Percentiles rank a stretch among this genome's conserved stretches.
phyloP scores from a whole-genome alignment of 176 grass and related monocot genomes.

The Tillandsia fasciculata region DNA sequence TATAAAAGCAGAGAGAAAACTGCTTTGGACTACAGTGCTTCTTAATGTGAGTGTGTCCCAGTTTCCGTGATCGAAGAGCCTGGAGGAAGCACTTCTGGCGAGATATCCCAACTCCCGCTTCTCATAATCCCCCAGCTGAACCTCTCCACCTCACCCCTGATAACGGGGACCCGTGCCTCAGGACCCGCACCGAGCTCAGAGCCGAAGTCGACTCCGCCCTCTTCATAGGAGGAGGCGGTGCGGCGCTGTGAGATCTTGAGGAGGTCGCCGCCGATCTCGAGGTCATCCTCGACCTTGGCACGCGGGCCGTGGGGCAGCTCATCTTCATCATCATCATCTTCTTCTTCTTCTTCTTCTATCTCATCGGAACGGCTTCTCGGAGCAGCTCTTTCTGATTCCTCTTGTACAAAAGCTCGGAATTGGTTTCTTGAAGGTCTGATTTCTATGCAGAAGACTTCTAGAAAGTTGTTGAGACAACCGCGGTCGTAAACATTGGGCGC shows the following conservation, averaged over 20 bases:
- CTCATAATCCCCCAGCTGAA: slow-evolving; percentile 13
- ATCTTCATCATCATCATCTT: not conserved
- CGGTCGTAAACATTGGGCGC: slow-evolving; percentile 54
- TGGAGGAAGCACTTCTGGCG: slow-evolving; percentile 18
- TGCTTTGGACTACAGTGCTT: not conserved
- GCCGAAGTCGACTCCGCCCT: slow-evolving; percentile 30
- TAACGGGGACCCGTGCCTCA: slow-evolving; percentile 33
- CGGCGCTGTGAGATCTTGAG: slow-evolving; percentile 33
- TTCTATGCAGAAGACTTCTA: slow-evolving; percentile 49
- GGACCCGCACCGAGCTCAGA: slow-evolving; percentile 15
- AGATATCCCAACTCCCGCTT: slow-evolving; percentile 26
- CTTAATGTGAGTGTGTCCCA: slow-evolving; percentile 8
- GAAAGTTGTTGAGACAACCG: slow-evolving; percentile 68
- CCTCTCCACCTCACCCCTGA: slow-evolving; percentile 16
- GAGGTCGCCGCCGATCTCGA: slow-evolving; percentile 51
- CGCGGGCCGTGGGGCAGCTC: slow-evolving; percentile 25
- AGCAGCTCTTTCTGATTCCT: slow-evolving; percentile 37
- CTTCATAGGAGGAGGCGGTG: slow-evolving; percentile 7
- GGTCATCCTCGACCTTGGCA: slow-evolving; percentile 62
- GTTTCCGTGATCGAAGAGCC: slow-evolving; percentile 15
- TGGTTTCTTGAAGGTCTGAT: slow-evolving; percentile 74
- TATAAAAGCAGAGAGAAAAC: not conserved
- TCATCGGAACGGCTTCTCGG: slow-evolving; percentile 21
- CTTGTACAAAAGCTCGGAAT: slow-evolving; percentile 46
- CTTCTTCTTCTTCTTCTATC: not conserved